These are phyloP conservation scores for Russula olivacea DNA, from an alignment of 768 basidiomycete genomes.

Conservation along the genomic window DNA sequence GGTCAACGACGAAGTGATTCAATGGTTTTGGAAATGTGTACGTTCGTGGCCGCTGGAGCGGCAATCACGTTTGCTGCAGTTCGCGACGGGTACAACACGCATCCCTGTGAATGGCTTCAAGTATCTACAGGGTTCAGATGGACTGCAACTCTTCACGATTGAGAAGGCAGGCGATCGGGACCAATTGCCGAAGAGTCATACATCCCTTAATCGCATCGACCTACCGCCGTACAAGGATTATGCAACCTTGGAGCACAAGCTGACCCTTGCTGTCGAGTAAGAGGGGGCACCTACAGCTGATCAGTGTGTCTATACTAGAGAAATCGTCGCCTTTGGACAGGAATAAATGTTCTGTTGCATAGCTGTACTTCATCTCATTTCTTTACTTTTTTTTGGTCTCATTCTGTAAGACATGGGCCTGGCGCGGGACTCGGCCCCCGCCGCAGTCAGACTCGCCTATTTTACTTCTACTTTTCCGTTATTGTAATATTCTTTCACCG, in stretches of 20 bases:
- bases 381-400: too few species aligned
- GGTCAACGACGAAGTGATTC: constrained; percentile 91
- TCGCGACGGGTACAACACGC: constrained; percentile 94
- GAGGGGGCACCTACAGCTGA: constrained; percentile 29
- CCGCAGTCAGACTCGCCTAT: too few species aligned
- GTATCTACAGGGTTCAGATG: constrained; percentile 97
- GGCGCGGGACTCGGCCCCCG: too few species aligned
- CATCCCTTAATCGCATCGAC: constrained; percentile 96
- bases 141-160: constrained; percentile 93
- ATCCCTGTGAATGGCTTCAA: constrained; percentile 99
- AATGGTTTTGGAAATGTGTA: constrained; percentile 99
- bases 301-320: too few species aligned
- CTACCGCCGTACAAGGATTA: constrained; percentile 98
- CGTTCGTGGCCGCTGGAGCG: constrained; percentile 97
- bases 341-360: too few species aligned
- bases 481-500: too few species aligned
- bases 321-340: too few species aligned
- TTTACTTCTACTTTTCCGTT: too few species aligned
- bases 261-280: constrained; percentile 90
- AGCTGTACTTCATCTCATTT: too few species aligned
- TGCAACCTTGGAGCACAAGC: constrained; percentile 87
- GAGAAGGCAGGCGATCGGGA: constrained; percentile 97
- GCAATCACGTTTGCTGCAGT: constrained; percentile 92
- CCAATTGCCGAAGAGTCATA: constrained; percentile 93
- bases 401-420: too few species aligned